A percentile compares a stretch with the other conserved stretches of the same genome.
These are phyloP conservation scores for Nakazawaea ishiwadae DNA, from an alignment of 805 yeast genomes.

Conservation along the genomic window DNA sequence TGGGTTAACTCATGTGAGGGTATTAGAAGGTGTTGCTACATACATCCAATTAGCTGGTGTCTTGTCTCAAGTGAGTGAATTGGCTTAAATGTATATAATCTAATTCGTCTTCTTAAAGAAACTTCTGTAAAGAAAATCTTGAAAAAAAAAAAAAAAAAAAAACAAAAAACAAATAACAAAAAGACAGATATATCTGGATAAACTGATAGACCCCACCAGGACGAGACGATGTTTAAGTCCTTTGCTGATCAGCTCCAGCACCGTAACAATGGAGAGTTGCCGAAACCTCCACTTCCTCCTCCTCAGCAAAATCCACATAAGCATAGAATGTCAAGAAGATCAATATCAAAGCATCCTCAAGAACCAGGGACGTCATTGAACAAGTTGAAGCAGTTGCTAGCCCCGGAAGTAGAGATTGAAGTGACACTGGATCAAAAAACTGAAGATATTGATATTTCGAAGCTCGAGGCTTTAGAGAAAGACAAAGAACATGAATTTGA, in stretches of 20 bases:
- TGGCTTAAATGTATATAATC: neutral
- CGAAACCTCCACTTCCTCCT: conserved; percentile 4
- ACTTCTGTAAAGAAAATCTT: neutral
- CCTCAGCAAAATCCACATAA: conserved; percentile 10
- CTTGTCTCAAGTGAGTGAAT: conserved; percentile 51
- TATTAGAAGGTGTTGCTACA: conserved; percentile 88
- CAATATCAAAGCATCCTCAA: conserved; percentile 23
- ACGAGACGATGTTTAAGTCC: neutral
- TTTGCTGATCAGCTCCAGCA: conserved; percentile 8
- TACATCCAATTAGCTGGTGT: conserved; percentile 83
- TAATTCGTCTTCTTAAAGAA: neutral
- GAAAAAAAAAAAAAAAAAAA: too few species aligned
- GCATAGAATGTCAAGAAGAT: conserved; percentile 23
- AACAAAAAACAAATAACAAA: too few species aligned
- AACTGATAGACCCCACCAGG: too few species aligned
- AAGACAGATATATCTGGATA: too few species aligned
- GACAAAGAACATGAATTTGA: conserved; percentile 18
- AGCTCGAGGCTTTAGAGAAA: conserved; percentile 20
- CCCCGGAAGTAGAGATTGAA: conserved; percentile 24
- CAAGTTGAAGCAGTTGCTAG: conserved; percentile 15
- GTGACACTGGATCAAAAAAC: conserved; percentile 15
- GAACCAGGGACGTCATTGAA: conserved; percentile 9
- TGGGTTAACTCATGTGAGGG: conserved; percentile 88
- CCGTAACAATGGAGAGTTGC: neutral
- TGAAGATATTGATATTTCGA: conserved; percentile 16